Evolutionary conservation across 148 eudicot genomes (phyloP), one percentile per base, ranked within the genome.

Genomic region (Amaranthus cruentus): DNA sequence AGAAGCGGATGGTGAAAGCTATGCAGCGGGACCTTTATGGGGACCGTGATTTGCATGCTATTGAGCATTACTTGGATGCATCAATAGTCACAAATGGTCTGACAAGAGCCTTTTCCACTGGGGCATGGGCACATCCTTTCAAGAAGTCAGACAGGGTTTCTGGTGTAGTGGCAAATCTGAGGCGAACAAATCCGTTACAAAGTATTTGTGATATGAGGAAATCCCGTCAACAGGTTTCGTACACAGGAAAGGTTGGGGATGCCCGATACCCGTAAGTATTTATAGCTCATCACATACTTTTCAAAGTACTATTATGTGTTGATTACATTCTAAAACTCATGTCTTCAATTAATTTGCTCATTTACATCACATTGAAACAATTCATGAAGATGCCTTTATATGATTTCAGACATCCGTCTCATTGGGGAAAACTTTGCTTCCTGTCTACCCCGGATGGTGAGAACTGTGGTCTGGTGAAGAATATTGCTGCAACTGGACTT

Each of bases 231-330:
- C 95, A 89, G 70, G 98, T 93, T 71, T 54, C 80, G 5, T 93
- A 93, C 81, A 87, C 98, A 0, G 98, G 98, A 55, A 91, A 86
- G 78, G 97, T 85, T 75, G 98, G 98, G 28, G 98, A 91, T 83
- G 98, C 97, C 21, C 77, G 98, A 95, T 95, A 95, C 89, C 98
- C 98, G 98, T 95, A 83, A 88, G 98, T 84, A 61, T 43, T 74
- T 76, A 46, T 50, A 14, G 7, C 52, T 11, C 71, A 5, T 47
- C 68, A 10, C 71, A 65, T 0, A 28, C 38, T 28, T 28, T 28
- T 28, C 38, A 28, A 28, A 28, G 38, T 28, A 28, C 38, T 28
- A 28, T 28, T 28, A 28, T 28, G 38, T 28, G 38, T 28, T 28
- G 38, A 28, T 28, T 28, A 28, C n/a, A 18, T 60, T 47, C 4